phyloP scores from a whole-genome alignment of 2,329 filamentous ascomycete genomes.

The Talaromyces pinophilus region DNA sequence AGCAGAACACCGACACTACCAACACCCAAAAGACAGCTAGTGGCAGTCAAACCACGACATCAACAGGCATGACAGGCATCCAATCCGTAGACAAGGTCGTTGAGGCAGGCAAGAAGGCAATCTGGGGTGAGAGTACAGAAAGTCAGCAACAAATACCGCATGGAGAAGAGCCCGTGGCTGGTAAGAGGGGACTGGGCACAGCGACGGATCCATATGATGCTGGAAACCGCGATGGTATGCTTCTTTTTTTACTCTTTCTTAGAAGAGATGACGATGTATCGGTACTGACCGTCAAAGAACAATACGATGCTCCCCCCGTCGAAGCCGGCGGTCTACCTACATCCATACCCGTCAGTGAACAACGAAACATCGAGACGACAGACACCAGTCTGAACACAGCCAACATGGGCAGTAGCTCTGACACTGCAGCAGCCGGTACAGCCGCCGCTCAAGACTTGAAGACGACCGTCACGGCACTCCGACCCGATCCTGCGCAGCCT shows the following conservation, averaged over 20 bases:
- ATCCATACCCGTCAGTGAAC: slow-evolving; percentile 6
- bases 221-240: slow-evolving; percentile 68
- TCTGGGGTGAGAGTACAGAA: slow-evolving; percentile 50
- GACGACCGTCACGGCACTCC: slow-evolving; percentile 13
- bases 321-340: slow-evolving; percentile 14
- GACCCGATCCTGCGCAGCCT: slow-evolving; percentile 18
- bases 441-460: slow-evolving; percentile 5
- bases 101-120: slow-evolving; percentile 49
- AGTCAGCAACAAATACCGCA: slow-evolving; percentile 29
- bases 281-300: slow-evolving; percentile 5
- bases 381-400: background rate
- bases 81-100: slow-evolving; percentile 47
- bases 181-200: slow-evolving; percentile 66
- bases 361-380: slow-evolving; percentile 14
- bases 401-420: slow-evolving; percentile 5
- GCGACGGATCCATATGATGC: slow-evolving; percentile 74
- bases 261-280: background rate
- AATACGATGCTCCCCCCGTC: slow-evolving; percentile 2
- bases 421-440: background rate
- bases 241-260: background rate
- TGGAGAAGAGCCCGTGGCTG: slow-evolving; percentile 69
- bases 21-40: background rate
- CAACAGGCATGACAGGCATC: slow-evolving; percentile 11
- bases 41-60: slow-evolving; percentile 3
- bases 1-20: background rate